Conservation (phyloP, 1,284 basidiomycete genomes). For the Bjerkandera adusta region DNA sequence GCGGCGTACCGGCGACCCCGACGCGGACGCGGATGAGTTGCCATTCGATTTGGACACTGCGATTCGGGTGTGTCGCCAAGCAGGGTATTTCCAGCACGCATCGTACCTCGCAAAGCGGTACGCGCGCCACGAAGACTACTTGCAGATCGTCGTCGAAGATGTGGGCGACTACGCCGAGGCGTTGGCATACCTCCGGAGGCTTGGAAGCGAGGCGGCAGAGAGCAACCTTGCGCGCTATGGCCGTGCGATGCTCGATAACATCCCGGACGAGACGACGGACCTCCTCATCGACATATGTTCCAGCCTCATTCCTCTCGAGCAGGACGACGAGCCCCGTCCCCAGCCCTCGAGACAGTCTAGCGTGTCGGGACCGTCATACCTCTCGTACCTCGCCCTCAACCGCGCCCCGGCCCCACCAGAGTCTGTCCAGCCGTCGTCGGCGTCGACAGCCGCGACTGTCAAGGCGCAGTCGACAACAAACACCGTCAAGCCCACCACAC, state of each 20-base stretch:
- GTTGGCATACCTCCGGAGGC: conserved; percentile 72
- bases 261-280: conserved; percentile 87
- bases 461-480: too few species aligned
- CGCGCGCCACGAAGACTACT: conserved; percentile 87
- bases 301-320: conserved; percentile 51
- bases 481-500: conserved; percentile 39
- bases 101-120: conserved; percentile 93
- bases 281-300: conserved; percentile 92
- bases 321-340: conserved; percentile 35
- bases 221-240: conserved; percentile 84
- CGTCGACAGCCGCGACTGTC: too few species aligned
- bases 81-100: conserved; percentile 94
- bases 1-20: conserved; percentile 28
- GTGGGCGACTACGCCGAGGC: conserved; percentile 83
- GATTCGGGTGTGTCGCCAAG: conserved; percentile 94
- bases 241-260: conserved; percentile 75
- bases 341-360: conserved; percentile 26
- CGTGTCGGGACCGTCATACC: conserved; percentile 56
- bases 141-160: conserved; percentile 95
- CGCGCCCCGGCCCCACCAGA: conserved; percentile 38
- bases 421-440: conserved; percentile 38
- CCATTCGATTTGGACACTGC: conserved; percentile 98
- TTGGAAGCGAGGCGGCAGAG: conserved; percentile 79
- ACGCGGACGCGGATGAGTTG: conserved; percentile 54
- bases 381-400: conserved; percentile 78